Percentiles rank a stretch among this genome's conserved stretches.
Evolutionary conservation across 768 basidiomycete species (phyloP).

Genomic region (Russula sp.): DNA sequence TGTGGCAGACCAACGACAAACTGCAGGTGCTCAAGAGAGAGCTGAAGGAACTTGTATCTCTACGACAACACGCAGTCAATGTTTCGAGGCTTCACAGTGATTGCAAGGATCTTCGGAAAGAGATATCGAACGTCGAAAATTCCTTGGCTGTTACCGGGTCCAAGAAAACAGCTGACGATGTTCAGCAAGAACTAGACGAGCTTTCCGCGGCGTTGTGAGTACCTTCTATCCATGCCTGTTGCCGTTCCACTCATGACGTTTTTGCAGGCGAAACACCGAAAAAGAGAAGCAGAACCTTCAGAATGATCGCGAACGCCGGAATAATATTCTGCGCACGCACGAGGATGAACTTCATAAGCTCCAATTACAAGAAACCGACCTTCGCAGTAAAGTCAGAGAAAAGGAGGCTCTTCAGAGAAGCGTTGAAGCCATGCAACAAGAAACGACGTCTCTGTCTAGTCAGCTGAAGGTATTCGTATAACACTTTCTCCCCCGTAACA

Average conservation of each 20-base stretch:
- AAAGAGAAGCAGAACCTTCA: conserved; percentile 56
- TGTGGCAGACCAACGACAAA: conserved; percentile 48
- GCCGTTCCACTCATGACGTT: conserved; percentile 4
- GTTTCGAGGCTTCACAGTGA: conserved; percentile 61
- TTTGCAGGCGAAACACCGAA: conserved; percentile 60
- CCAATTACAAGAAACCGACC: conserved; percentile 58
- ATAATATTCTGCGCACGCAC: conserved; percentile 47
- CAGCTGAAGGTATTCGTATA: conserved; percentile 49
- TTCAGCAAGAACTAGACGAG: conserved; percentile 71
- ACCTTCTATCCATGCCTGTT: neutral
- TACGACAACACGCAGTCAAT: conserved; percentile 61
- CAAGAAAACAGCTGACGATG: conserved; percentile 78
- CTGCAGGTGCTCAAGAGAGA: conserved; percentile 55
- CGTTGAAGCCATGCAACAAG: conserved; percentile 57
- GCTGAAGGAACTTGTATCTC: conserved; percentile 53
- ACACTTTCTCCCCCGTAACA: neutral
- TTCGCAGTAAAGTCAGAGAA: conserved; percentile 57
- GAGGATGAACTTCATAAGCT: conserved; percentile 62
- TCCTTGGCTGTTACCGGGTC: conserved; percentile 72
- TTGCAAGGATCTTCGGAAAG: conserved; percentile 55
- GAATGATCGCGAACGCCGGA: conserved; percentile 62
- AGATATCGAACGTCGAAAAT: conserved; percentile 61
- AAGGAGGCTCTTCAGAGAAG: conserved; percentile 54
- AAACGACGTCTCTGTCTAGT: conserved; percentile 45
- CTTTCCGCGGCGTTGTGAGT: conserved; percentile 65